Percentiles rank a stretch among this genome's conserved stretches.
Evolutionary conservation across 192 early-diverging fungal species (phyloP).

Genomic region (Backusella liffmaniae): DNA sequence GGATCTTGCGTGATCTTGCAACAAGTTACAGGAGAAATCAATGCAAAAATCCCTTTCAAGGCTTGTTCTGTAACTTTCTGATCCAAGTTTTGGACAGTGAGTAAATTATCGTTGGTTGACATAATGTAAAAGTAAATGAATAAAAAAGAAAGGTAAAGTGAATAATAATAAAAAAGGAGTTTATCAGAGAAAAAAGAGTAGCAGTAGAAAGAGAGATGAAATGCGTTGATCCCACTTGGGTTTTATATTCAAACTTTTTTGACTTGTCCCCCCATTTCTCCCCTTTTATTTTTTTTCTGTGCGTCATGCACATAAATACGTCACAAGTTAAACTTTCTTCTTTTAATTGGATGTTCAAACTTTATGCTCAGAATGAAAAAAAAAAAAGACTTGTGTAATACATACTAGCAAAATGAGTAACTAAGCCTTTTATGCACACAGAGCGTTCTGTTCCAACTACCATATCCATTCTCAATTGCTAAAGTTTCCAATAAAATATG

Average conservation of each 20-base stretch:
- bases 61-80: conserved; percentile 7
- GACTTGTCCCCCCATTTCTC: neutral
- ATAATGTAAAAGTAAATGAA: neutral
- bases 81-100: conserved; percentile 8
- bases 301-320: neutral
- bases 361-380: conserved; percentile 8
- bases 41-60: neutral
- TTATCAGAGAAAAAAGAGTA: neutral
- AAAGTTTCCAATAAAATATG: neutral
- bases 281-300: neutral
- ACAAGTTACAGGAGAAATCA: conserved; percentile 3
- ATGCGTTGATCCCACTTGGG: neutral
- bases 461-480: neutral
- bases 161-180: neutral
- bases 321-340: neutral
- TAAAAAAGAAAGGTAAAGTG: neutral
- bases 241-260: neutral
- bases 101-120: neutral
- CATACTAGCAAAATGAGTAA: neutral
- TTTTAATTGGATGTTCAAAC: neutral
- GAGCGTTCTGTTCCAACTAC: neutral
- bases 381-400: neutral
- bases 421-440: neutral
- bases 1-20: neutral
- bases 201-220: neutral